Conservation (phyloP, 2,329 filamentous ascomycete genomes). For the Colletotrichum orbiculare region DNA sequence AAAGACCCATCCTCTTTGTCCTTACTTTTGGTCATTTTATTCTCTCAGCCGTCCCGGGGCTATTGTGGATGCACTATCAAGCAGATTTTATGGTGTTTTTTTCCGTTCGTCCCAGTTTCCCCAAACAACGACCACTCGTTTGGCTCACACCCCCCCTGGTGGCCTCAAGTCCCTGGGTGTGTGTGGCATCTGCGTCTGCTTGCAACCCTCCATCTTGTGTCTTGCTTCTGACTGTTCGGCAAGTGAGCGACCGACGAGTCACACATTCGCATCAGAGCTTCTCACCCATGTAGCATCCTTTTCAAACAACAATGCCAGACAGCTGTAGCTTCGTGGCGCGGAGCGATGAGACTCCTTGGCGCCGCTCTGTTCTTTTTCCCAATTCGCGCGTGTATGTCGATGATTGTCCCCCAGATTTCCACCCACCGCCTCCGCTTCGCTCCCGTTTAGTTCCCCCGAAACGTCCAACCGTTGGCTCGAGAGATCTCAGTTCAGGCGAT, state of each 20-base stretch:
- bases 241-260: conserved; percentile 14
- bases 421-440: conserved; percentile 8
- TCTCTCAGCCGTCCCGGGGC: neutral
- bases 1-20: conserved; percentile 19
- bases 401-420: conserved; percentile 17
- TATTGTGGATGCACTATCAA: neutral
- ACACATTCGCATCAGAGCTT: conserved; percentile 12
- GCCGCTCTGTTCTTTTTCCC: conserved; percentile 3
- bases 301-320: neutral
- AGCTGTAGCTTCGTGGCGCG: conserved; percentile 22
- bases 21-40: conserved; percentile 4
- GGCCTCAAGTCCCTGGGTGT: neutral
- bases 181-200: neutral
- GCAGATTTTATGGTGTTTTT: neutral
- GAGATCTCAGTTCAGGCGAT: conserved; percentile 28
- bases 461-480: conserved; percentile 25
- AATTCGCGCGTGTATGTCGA: neutral
- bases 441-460: conserved; percentile 20
- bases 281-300: neutral
- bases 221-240: neutral
- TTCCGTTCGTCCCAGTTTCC: neutral
- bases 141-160: conserved; percentile 1
- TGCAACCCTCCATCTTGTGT: neutral
- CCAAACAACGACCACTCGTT: neutral
- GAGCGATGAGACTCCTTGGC: conserved; percentile 25